Evolutionary conservation across 768 basidiomycete species (phyloP).

Genomic region (Macrolepiota dolichaula): DNA sequence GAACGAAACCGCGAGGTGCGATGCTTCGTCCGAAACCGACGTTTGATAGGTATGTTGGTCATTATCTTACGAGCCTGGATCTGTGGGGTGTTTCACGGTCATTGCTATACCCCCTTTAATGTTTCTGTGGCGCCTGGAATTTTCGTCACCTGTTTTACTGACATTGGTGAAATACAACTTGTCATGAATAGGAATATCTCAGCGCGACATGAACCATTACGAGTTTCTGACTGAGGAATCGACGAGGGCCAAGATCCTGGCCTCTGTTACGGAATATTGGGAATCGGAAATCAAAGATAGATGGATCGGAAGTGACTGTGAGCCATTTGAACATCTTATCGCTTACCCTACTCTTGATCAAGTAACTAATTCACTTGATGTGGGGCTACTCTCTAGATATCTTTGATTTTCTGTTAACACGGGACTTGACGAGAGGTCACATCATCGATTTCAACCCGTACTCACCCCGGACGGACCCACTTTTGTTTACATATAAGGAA

Average conservation of each 20-base stretch:
- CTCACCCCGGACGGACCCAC: constrained; percentile 78
- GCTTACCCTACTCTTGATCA: neutral
- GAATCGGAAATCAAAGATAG: constrained; percentile 54
- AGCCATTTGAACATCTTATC: constrained; percentile 20
- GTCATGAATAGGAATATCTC: constrained; percentile 64
- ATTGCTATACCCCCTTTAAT: neutral
- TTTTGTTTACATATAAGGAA: constrained; percentile 83
- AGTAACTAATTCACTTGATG: constrained; percentile 1
- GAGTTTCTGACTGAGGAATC: constrained; percentile 71
- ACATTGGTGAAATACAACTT: neutral
- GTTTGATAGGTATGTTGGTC: constrained; percentile 60
- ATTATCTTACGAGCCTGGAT: neutral
- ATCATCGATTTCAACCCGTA: constrained; percentile 93
- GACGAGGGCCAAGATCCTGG: constrained; percentile 50
- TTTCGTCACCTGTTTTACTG: neutral
- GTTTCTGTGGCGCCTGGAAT: neutral
- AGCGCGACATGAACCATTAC: constrained; percentile 88
- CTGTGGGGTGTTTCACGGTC: neutral
- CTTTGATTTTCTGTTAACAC: constrained; percentile 85
- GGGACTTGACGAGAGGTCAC: constrained; percentile 72
- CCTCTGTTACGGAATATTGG: constrained; percentile 63
- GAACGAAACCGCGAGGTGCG: constrained; percentile 83
- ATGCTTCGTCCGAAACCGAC: constrained; percentile 80
- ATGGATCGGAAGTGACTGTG: constrained; percentile 60
- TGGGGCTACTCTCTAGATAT: constrained; percentile 47